Evolutionary conservation across 768 basidiomycete genomes (phyloP).

Genomic region (Auricularia sp.): DNA sequence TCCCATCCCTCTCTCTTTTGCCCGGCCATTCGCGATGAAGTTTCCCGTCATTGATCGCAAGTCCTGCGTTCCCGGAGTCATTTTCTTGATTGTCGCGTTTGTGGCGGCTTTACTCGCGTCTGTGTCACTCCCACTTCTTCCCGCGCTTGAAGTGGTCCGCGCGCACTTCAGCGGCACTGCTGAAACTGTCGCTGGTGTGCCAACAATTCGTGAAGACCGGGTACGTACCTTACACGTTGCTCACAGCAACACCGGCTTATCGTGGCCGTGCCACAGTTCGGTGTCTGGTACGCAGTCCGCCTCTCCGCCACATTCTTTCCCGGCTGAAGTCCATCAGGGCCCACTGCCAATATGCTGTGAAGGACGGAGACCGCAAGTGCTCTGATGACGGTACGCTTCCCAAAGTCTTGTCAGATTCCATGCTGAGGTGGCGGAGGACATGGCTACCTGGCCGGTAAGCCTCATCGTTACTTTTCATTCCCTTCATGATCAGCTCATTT

Average conservation of each 20-base stretch:
- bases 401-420: background rate
- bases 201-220: slow-evolving; percentile 35
- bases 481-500: background rate
- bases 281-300: no score
- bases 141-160: slow-evolving; percentile 60
- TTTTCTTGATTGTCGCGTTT: slow-evolving; percentile 51
- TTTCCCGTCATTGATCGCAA: background rate
- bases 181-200: slow-evolving; percentile 12
- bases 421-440: slow-evolving; percentile 26
- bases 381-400: background rate
- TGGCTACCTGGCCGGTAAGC: slow-evolving; percentile 41
- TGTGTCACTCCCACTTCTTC: slow-evolving; percentile 60
- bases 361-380: background rate
- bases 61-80: slow-evolving; percentile 25
- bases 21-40: background rate
- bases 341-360: background rate
- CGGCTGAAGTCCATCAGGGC: no score
- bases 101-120: slow-evolving; percentile 58
- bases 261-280: no score
- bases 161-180: slow-evolving; percentile 31
- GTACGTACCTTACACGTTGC: slow-evolving; percentile 30
- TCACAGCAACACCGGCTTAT: no score
- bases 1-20: background rate
- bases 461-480: background rate
- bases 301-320: no score